Percentiles rank a stretch among this genome's conserved stretches.
These are phyloP conservation scores for Trypanosoma congolense DNA, from an alignment of 208 protist species.

Conservation along the genomic window DNA sequence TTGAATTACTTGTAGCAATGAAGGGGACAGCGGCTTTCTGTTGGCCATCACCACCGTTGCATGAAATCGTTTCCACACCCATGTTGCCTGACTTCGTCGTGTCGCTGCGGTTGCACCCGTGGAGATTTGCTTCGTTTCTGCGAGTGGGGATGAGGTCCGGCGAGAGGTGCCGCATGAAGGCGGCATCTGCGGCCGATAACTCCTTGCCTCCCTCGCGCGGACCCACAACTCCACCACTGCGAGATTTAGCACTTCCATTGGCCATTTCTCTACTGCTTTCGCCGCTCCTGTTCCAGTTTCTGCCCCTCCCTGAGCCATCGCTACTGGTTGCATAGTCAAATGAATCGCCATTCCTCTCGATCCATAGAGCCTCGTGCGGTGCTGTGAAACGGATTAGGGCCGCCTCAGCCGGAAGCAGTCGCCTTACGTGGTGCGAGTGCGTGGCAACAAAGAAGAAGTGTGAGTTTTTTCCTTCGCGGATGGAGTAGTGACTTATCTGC, in stretches of 20 bases:
- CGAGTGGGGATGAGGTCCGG: constrained; percentile 3
- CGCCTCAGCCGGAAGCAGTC: constrained; percentile 32
- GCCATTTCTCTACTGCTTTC: background rate
- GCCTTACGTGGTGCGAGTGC: constrained; percentile 73
- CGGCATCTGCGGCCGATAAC: constrained; percentile 23
- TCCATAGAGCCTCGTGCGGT: constrained; percentile 56
- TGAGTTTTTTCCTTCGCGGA: constrained; percentile 12
- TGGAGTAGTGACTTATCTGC: background rate
- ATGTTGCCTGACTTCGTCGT: no score
- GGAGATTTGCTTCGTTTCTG: no score
- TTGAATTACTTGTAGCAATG: no score
- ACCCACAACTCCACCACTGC: background rate
- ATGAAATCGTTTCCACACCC: no score
- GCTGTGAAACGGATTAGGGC: constrained; percentile 60
- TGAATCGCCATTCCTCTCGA: constrained; percentile 52
- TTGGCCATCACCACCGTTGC: no score
- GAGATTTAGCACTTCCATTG: background rate
- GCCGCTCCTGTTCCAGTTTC: background rate
- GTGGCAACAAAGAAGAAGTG: constrained; percentile 61
- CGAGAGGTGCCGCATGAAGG: constrained; percentile 24
- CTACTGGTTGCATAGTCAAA: constrained; percentile 55
- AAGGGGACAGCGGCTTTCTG: no score
- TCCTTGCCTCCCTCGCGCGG: constrained; percentile 7
- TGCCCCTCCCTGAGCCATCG: constrained; percentile 3
- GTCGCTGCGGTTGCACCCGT: no score